Evolutionary conservation across 2,329 filamentous ascomycete species (phyloP).

Genomic region (Hymenoscyphus albidus): DNA sequence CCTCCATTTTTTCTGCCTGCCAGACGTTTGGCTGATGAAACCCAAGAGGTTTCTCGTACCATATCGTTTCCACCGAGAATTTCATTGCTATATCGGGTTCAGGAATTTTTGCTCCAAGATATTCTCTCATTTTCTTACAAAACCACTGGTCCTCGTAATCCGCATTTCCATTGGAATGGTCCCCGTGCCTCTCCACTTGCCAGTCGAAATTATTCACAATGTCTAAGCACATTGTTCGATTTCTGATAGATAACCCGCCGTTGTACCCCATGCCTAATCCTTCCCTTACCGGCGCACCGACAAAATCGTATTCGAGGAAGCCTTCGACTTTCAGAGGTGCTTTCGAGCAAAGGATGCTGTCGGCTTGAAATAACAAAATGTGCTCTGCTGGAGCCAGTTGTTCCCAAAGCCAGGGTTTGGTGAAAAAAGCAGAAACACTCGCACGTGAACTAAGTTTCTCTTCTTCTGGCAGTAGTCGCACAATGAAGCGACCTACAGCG

Average conservation of each 20-base stretch:
- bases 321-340: slow-evolving; percentile 27
- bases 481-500: slow-evolving; percentile 29
- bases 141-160: slow-evolving; percentile 22
- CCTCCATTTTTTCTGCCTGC: neutral
- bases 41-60: slow-evolving; percentile 14
- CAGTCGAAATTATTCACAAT: slow-evolving; percentile 11
- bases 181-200: slow-evolving; percentile 21
- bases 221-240: slow-evolving; percentile 31
- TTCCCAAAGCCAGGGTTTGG: slow-evolving; percentile 30
- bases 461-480: slow-evolving; percentile 35
- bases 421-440: slow-evolving; percentile 33
- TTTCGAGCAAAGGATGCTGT: slow-evolving; percentile 31
- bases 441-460: slow-evolving; percentile 32
- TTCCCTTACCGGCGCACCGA: slow-evolving; percentile 26
- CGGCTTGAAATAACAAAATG: slow-evolving; percentile 31
- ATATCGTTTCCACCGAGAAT: slow-evolving; percentile 18
- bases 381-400: slow-evolving; percentile 28
- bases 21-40: slow-evolving; percentile 11
- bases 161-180: slow-evolving; percentile 22
- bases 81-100: slow-evolving; percentile 14
- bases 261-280: slow-evolving; percentile 24
- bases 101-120: slow-evolving; percentile 19
- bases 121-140: slow-evolving; percentile 24
- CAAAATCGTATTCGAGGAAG: slow-evolving; percentile 32
- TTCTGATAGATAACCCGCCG: slow-evolving; percentile 35